Evolutionary conservation across 768 basidiomycete genomes (phyloP), one percentile per base, ranked within the genome.

Genomic region (Suillus placidus): DNA sequence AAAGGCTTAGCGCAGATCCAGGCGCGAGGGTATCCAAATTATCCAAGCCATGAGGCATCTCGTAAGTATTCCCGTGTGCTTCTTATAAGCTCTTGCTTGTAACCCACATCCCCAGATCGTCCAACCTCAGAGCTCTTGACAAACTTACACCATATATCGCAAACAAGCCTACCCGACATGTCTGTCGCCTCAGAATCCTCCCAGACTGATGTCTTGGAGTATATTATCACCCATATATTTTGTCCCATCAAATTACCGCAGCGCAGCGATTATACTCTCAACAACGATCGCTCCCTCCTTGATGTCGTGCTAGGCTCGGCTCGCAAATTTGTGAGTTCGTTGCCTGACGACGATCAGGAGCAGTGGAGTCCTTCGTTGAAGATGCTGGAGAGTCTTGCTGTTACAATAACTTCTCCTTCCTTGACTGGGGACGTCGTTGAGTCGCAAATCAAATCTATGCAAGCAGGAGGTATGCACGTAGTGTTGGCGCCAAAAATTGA

Each of bases 291-390:
- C 37, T 66, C 67, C 1, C 66, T 81, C 1, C 71, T 72, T 51
- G 13, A 63, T 20, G 58, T 69, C 20, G 69, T 74, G 2, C 58
- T 72, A 0, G 34, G 68, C 10, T 70, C 62, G 56, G 72, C 76
- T 2, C 26, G 30, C 34, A 62, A 63, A 42, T 78, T 74, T 64
- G 26, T n/a, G 26, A 26, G 18, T 3, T 56, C 58, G 38, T 61
- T 70, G n/a, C 47, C 66, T 16, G 10, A n/a, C 30, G 30, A 57
- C 12, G 20, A 60, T 32, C 63, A 71, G 38, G 62, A 45, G 20
- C 63, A 63, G 58, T 80, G 79, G 79, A 60, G 42, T 32, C 61
- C 62, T 4, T 71, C 77, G 32, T 63, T 64, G 13, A 63, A 65
- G 52, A 77, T 79, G 74, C 62, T 58, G 16, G 23, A 58, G 37